Conservation (phyloP, 306 rosid species). For the Lathyrus oleraceus region DNA sequence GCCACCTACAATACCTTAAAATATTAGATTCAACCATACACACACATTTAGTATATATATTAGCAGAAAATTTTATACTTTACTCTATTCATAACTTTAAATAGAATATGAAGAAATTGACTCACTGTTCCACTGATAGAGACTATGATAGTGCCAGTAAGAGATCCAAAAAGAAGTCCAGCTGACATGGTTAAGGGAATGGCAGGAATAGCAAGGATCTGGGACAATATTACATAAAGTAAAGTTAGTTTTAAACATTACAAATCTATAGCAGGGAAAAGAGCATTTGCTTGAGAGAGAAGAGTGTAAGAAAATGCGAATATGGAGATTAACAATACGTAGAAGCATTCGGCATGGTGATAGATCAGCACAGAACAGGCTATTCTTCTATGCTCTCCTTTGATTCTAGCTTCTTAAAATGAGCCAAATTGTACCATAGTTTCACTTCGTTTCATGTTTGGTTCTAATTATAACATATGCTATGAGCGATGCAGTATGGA, state of each 20-base stretch:
- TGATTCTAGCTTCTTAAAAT: not conserved
- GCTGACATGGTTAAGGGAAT: conserved; percentile 95
- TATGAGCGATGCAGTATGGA: not conserved
- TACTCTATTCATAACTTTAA: conserved; percentile 11
- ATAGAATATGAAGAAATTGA: conserved; percentile 17
- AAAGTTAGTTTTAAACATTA: conserved; percentile 32
- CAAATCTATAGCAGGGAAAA: not conserved
- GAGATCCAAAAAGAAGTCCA: conserved; percentile 91
- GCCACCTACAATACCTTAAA: conserved; percentile 68
- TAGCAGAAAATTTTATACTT: not conserved
- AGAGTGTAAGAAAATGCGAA: not conserved
- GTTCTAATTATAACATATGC: not conserved
- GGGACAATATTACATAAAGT: conserved; percentile 33
- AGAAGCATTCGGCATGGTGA: not conserved
- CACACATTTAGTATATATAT: not conserved
- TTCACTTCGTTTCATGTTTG: not conserved
- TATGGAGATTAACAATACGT: not conserved
- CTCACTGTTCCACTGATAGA: conserved; percentile 93
- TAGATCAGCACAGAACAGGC: not conserved
- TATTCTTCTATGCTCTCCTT: not conserved
- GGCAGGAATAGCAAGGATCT: conserved; percentile 97
- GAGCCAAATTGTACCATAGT: not conserved
- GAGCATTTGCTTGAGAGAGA: not conserved
- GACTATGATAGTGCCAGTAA: conserved; percentile 81
- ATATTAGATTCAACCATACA: conserved; percentile 25